Base-by-base conservation (phyloP, 805 yeast species). In the Wickerhamomyces subpelliculosus region DNA sequence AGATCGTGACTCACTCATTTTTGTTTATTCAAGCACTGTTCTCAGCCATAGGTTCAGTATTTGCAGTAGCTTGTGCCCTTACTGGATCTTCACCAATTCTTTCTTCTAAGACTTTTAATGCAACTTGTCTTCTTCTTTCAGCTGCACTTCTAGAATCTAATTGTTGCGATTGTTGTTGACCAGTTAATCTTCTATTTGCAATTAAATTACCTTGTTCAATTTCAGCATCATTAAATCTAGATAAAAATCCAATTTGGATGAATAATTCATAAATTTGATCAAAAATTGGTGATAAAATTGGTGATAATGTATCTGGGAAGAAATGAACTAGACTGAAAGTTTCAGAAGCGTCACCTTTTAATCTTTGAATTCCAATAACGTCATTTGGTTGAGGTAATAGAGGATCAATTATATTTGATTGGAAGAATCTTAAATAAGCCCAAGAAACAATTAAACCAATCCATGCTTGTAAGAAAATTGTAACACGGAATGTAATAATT, bases 311-410 rank as follows among this genome's bases (percentile, higher is more conserved):
- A 34, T 69, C 76, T 1, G 97, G 97, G 75, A 89, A 89, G 57
- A 89, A 86, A 49, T 82, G 81, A 24, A 80, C 79, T 44, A 89
- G 69, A 39, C 84, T 78, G 65, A 89, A 89, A 1, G 90, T 83
- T 48, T 89, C 96, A 0, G 93, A 80, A 0, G 96, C 95, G 58
- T 88, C 96, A 27, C 97, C 96, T 21, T 72, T 59, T 10, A 79
- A 61, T 19, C 68, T 55, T 25, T 47, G 53, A 12, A 54, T 52
- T 11, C 58, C 60, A 26, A 54, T 47, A 23, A 55, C 45, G 35
- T 45, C 47, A 43, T 39, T 55, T 25, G 58, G 52, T 27, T 47
- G 68, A 40, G 84, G 80, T 42, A 80, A 61, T n/a, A 68, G 56
- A 32, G 76, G 79, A 39, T 75, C 82, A 18, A 64, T 57, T n/a